Evolutionary conservation across 1,284 basidiomycete genomes (phyloP), one percentile per base, ranked within the genome.

Genomic region (Agaricales sp.): DNA sequence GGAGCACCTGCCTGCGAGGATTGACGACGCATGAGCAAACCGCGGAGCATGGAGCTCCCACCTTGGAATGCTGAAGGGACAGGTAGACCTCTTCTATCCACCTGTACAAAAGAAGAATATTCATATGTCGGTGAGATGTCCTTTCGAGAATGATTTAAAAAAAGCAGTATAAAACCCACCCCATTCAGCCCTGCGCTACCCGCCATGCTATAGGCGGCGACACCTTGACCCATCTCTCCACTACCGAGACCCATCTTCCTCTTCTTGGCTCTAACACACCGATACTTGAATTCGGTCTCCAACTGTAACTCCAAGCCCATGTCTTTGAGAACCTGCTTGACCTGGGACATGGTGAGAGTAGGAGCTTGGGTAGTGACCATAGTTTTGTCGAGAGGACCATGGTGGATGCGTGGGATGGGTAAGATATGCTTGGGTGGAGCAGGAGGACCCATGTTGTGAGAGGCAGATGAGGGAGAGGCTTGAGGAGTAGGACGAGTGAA

Each of bases 271-370:
- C 91, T 73, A 21, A 89, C 72, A 63, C 91, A 94, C 52, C 88
- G 73, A 59, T 85, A 84, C 73, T 90, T 94, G 71, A 80, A 96
- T 61, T 92, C 88, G 55, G 78, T 86, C 70, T 97, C 93, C 45
- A 81, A 69, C 59, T 87, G 80, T 54, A 94, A 75, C 45, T 95
- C 92, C 51, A 99, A 75, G 19, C 95, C 96, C 91, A 99, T 94
- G 39, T 77, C 78, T 57, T 83, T 77, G 50, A 99, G 71, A 14
- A 93, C 87, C 52, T 75, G 73, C 57, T 78, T 75, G 26, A 98
- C 79, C 61, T 93, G 87, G 52, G 75, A 77, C 71, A 99, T 90
- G 41, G 98, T 92, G 54, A 92, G 87, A 3, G 81, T 77, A 12
- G 95, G 94, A 13, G 82, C 71, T 16, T 82, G 77, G 4, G 86